Evolutionary conservation across 177 flowering plant genomes (phyloP), one percentile per base, ranked within the genome.

Genomic region (Tripterygium wilfordii): DNA sequence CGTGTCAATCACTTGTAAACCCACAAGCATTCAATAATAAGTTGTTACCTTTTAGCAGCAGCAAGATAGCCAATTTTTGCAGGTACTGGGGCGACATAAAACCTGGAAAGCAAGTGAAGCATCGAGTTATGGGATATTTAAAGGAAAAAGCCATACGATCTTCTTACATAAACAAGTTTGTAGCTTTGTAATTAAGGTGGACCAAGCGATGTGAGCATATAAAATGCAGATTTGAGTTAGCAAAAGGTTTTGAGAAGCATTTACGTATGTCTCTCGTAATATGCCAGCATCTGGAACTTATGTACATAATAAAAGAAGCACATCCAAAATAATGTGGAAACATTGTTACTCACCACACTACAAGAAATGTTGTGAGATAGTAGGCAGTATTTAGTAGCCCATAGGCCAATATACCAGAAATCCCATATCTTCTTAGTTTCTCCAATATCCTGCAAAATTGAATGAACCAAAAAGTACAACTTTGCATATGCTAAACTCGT

Each of bases 381-480:
- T 86, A 89, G n/a, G 52, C 81, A 22, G 97, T 86, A 58, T 89
- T 89, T 48, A 89, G 65, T 10, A 86, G 65, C 13, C 95, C 88
- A 67, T 89, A 89, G 1, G 97, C 82, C 51, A 89, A 60, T 42
- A 89, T 51, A 45, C 95, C 95, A 31, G 95, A 63, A 45, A 75
- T 23, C 36, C 97, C 97, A 48, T 89, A 89, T 63, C 79, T 79
- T 60, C 51, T 82, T 62, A 89, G 48, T 57, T 50, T 77, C 68
- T 54, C 26, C 61, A 78, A 51, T 13, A 66, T 24, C 68, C 81
- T 79, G 69, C 10, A 25, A 48, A 53, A 25, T 29, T 13, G 10
- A 35, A 14, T 13, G 33, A 49, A 25, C 49, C 35, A 7, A 17
- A n/a, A 29, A 4, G 19, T 19, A 19, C 20, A 10, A 15, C 10